Percentiles rank a stretch among this genome's conserved stretches.
Conservation (phyloP, 2,329 filamentous ascomycete species). For the Purpureocillium takamizusanense region DNA sequence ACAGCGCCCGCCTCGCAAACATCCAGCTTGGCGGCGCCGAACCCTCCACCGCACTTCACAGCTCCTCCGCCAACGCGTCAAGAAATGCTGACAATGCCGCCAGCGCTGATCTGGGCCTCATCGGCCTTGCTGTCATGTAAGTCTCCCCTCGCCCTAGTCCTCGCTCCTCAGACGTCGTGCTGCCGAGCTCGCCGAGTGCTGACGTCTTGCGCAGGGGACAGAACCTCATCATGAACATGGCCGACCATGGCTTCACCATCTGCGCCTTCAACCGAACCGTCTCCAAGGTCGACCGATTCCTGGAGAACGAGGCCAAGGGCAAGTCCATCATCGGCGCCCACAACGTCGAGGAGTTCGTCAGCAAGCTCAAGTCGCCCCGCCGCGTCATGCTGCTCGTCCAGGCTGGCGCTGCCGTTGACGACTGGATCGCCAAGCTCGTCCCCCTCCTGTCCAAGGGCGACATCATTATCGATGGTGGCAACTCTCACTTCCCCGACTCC, state of each 20-base stretch:
- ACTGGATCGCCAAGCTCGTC: conserved; percentile 95
- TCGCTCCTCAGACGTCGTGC: neutral
- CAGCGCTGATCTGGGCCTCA: conserved; percentile 85
- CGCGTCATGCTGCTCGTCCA: conserved; percentile 98
- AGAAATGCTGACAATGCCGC: conserved; percentile 46
- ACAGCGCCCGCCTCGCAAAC: conserved; percentile 69
- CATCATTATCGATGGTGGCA: conserved; percentile 97
- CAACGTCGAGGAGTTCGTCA: conserved; percentile 86
- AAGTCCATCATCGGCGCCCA: conserved; percentile 93
- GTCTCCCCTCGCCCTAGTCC: conserved; percentile 25
- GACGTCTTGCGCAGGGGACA: conserved; percentile 45
- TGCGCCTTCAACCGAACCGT: conserved; percentile 98
- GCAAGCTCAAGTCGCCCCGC: conserved; percentile 94
- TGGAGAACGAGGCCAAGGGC: conserved; percentile 86
- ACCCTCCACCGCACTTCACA: conserved; percentile 17
- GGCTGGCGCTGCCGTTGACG: conserved; percentile 94
- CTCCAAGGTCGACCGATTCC: conserved; percentile 92
- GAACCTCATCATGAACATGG: conserved; percentile 85
- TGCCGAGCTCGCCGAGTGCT: conserved; percentile 8
- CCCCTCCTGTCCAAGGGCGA: conserved; percentile 77
- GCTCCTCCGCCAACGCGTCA: conserved; percentile 18
- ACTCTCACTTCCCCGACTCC: conserved; percentile 98
- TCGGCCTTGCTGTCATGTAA: conserved; percentile 85
- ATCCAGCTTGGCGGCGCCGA: conserved; percentile 60
- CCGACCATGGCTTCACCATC: conserved; percentile 90